Evolutionary conservation across 1,284 basidiomycete species (phyloP).

Genomic region (Heterobasidion irregulare): DNA sequence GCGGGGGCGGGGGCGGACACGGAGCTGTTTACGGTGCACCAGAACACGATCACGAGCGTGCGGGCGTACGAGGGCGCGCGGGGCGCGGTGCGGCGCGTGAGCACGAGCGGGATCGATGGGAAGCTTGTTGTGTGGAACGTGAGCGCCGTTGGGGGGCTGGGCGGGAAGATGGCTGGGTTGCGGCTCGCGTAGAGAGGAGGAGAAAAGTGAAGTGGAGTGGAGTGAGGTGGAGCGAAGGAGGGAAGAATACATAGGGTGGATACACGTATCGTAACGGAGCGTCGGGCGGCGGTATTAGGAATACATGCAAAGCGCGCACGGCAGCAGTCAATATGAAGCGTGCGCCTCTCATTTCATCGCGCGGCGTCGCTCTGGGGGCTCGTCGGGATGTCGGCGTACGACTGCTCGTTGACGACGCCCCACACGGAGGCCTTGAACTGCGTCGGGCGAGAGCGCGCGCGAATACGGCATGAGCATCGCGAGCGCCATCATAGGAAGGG

Average conservation of each 20-base stretch:
- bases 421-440: conserved; percentile 96
- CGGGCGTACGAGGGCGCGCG: conserved; percentile 63
- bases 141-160: conserved; percentile 40
- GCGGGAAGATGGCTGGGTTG: conserved; percentile 39
- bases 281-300: not conserved
- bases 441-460: no score
- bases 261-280: not conserved
- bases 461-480: not conserved
- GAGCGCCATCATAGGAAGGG: no score
- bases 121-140: conserved; percentile 88
- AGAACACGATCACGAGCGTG: conserved; percentile 96
- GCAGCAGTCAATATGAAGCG: not conserved
- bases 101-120: conserved; percentile 94
- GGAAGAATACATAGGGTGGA: not conserved
- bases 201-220: not conserved
- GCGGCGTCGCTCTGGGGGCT: conserved; percentile 25
- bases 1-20: conserved; percentile 44
- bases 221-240: not conserved
- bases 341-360: not conserved
- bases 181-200: conserved; percentile 27
- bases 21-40: conserved; percentile 85
- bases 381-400: conserved; percentile 35
- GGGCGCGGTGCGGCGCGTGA: conserved; percentile 68
- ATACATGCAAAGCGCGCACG: no score
- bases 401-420: conserved; percentile 87